Evolutionary conservation across 306 rosid genomes (phyloP), one percentile per base, ranked within the genome.

Genomic region (Pyrus communis): DNA sequence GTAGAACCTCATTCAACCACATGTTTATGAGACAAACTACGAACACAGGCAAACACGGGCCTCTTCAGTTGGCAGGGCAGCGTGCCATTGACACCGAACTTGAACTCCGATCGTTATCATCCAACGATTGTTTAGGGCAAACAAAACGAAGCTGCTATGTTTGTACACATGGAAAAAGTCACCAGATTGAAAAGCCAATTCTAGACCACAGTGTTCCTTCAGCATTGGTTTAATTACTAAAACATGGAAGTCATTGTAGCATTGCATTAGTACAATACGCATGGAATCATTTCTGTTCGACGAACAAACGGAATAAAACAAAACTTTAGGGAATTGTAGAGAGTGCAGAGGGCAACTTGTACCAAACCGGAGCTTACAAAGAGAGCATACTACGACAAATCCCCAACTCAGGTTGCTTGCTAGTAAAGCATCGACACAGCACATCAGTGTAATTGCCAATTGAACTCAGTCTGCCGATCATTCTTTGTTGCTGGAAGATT

Each of bases 401-500:
- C 28, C 57, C 27, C 25, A 15, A 2, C 40, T 71, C 11, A 14
- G 42, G 38, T 57, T 72, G 76, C 51, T 9, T 42, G 45, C 45
- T 42, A 2, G 45, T 42, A 63, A 72, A 11, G 58, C 55, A 67
- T 18, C 4, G 0, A 11, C 14, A 13, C 54, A 21, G 43, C n/a
- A n/a, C 55, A 42, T n/a, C 40, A 62, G 19, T 27, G 67, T 15
- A 7, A 28, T 33, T 19, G 70, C 25, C 5, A 19, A 0, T 19
- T 7, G 22, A 0, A 60, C 30, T 61, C 8, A 10, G 69, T 12
- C 71, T 19, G 27, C 14, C 11, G 76, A 12, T 79, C 81, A 77
- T 54, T 74, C 64, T 22, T 75, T 77, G 55, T 70, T 57, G 62
- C 71, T 54, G 80, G 46, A 57, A 21, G 66, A 71, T 78, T 84